phyloP scores from a whole-genome alignment of 148 eudicot genomes.

The Fagopyrum homotropicum region DNA sequence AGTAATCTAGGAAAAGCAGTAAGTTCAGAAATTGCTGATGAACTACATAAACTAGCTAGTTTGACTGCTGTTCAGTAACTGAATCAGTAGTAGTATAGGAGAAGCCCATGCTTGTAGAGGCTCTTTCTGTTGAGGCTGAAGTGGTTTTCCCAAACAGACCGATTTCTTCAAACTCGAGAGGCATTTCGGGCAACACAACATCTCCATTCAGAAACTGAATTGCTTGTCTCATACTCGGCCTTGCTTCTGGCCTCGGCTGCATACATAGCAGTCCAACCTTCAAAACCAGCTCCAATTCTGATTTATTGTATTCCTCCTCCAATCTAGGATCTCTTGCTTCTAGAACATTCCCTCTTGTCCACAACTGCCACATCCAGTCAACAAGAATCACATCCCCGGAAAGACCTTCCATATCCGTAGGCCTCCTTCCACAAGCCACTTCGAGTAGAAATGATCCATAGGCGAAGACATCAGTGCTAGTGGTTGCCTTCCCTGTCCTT shows the following conservation, averaged over 20 bases:
- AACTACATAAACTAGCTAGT: not conserved
- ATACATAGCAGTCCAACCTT: constrained; percentile 34
- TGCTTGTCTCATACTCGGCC: constrained; percentile 40
- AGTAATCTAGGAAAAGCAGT: too few relatives aligned
- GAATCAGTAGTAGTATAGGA: constrained; percentile 3
- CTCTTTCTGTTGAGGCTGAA: not conserved
- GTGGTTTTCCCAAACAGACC: not conserved
- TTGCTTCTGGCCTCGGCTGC: constrained; percentile 21
- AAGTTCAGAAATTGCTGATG: too few relatives aligned
- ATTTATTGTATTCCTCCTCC: constrained; percentile 17
- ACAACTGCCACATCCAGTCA: constrained; percentile 29
- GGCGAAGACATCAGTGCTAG: constrained; percentile 32
- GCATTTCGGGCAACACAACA: not conserved
- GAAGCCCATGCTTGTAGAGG: not conserved
- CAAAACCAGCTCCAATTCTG: constrained; percentile 28
- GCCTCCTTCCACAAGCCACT: constrained; percentile 40
- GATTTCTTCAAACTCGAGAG: not conserved
- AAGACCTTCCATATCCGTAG: constrained; percentile 13
- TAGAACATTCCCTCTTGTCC: constrained; percentile 24
- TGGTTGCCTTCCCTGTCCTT: constrained; percentile 32
- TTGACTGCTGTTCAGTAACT: not conserved
- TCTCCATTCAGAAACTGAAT: constrained; percentile 27
- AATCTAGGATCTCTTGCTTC: constrained; percentile 32
- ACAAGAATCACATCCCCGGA: constrained; percentile 16
- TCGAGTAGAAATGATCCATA: constrained; percentile 35